These are phyloP conservation scores for Urostyla sp. DNA, from an alignment of 73 alveolate species.

Conservation along the genomic window DNA sequence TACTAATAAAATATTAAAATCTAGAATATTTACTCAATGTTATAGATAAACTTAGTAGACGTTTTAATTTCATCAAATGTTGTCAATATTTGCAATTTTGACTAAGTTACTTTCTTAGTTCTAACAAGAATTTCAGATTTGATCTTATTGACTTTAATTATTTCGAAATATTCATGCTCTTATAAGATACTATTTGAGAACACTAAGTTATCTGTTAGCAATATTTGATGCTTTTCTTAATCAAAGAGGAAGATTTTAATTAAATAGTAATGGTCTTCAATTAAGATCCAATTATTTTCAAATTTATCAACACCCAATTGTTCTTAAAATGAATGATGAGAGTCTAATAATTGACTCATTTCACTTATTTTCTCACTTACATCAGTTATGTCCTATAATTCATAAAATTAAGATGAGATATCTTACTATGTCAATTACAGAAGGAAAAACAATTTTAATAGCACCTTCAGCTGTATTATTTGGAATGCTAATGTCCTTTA, in stretches of 20 bases:
- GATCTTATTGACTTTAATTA: conserved; percentile 9
- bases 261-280: conserved; percentile 49
- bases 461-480: conserved; percentile 66
- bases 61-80: conserved; percentile 30
- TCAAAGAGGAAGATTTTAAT: conserved; percentile 56
- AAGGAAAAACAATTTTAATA: conserved; percentile 68
- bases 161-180: conserved; percentile 15
- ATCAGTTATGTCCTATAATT: too few relatives aligned
- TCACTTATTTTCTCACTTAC: conserved; percentile 29
- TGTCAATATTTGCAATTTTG: not conserved
- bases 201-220: conserved; percentile 51
- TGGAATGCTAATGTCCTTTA: conserved; percentile 49
- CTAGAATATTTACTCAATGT: not conserved
- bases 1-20: not conserved
- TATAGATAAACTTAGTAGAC: not conserved
- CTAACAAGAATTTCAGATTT: conserved; percentile 21
- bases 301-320: conserved; percentile 1
- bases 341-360: not conserved
- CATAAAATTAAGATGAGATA: too few relatives aligned
- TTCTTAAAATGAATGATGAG: not conserved
- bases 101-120: not conserved
- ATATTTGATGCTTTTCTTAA: conserved; percentile 48
- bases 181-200: conserved; percentile 18
- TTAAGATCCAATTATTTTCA: conserved; percentile 56
- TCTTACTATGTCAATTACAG: conserved; percentile 46